Evolutionary conservation across 495 filamentous ascomycete genomes (phyloP), one percentile per base, ranked within the genome.

Genomic region (Penicillium roqueforti): DNA sequence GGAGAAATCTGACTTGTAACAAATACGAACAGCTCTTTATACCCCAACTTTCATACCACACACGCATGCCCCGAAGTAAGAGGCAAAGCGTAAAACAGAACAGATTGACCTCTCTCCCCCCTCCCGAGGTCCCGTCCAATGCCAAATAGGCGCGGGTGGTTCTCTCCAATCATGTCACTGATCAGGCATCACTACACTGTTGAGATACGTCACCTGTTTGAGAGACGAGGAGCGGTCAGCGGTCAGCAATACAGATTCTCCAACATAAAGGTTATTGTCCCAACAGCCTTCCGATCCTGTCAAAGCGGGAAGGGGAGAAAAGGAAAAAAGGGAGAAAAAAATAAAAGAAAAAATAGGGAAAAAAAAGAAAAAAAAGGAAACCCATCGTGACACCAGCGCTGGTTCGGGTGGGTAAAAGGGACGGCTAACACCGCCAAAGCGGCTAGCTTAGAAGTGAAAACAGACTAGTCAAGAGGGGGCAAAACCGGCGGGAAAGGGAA

Each of bases 181-280:
- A 66, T 88, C 85, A 20, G 85, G 85, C 84, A 83, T 85, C 52
- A 85, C 80, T 23, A 83, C 74, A 55, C 74, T 78, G 55, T 86
- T 86, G 32, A 86, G 72, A 68, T 80, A 83, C 48, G 79, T 78
- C 29, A 86, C 75, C 82, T 85, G 54, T 64, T 45, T 26, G 34
- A 49, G 34, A 54, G 31, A 47, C 22, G 56, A 67, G 51, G 44
- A 64, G 61, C 62, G 58, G 68, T 72, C 64, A 71, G 60, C 50
- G 45, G 57, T 38, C 49, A 52, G n/a, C 41, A 52, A 36, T 40
- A 18, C 31, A 52, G 36, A 39, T 20, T 32, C 39, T 28, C 37
- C 22, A n/a, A 29, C n/a, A 28, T 16, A 31, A 19, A 32, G 23
- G 38, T 48, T 49, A 22, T 48, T 41, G 45, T 43, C 41, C 29